Evolutionary conservation across 2,329 filamentous ascomycete species (phyloP).

Genomic region (Alternaria sp.): DNA sequence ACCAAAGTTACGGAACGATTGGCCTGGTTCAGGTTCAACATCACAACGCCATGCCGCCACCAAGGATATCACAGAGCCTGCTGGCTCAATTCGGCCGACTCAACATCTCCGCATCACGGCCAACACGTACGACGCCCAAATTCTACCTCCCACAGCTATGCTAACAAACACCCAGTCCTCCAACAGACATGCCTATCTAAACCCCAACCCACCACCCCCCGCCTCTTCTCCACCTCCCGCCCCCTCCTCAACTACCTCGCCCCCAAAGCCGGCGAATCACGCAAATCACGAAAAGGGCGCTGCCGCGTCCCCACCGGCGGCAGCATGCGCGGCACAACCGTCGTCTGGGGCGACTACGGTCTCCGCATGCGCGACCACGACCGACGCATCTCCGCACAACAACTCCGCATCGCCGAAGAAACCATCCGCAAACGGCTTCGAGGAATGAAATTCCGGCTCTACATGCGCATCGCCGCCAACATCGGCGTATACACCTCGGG

Average conservation of each 20-base stretch:
- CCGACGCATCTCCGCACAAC: slow-evolving; percentile 83
- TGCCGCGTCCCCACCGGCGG: slow-evolving; percentile 89
- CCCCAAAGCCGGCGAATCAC: slow-evolving; percentile 78
- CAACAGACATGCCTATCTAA: slow-evolving; percentile 34
- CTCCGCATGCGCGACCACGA: slow-evolving; percentile 93
- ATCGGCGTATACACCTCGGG: slow-evolving; percentile 95
- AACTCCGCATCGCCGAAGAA: slow-evolving; percentile 90
- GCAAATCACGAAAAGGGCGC: slow-evolving; percentile 87
- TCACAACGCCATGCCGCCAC: slow-evolving; percentile 48
- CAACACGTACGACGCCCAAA: slow-evolving; percentile 28
- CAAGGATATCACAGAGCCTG: slow-evolving; percentile 44
- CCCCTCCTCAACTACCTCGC: slow-evolving; percentile 75
- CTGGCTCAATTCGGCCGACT: slow-evolving; percentile 42
- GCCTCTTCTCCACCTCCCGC: slow-evolving; percentile 76
- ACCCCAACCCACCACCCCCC: slow-evolving; percentile 45
- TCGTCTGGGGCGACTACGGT: slow-evolving; percentile 96
- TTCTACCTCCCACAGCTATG: background rate
- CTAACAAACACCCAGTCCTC: slow-evolving; percentile 24
- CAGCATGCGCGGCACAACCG: slow-evolving; percentile 88
- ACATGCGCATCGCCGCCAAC: slow-evolving; percentile 89
- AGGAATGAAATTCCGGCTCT: slow-evolving; percentile 90
- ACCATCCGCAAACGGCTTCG: slow-evolving; percentile 88
- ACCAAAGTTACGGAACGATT: background rate
- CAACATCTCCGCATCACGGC: slow-evolving; percentile 30
- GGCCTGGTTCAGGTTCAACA: background rate